Percentiles rank a stretch among this genome's conserved stretches.
Evolutionary conservation across 305 asterid genomes (phyloP).

Genomic region (Solanum hybrid): DNA sequence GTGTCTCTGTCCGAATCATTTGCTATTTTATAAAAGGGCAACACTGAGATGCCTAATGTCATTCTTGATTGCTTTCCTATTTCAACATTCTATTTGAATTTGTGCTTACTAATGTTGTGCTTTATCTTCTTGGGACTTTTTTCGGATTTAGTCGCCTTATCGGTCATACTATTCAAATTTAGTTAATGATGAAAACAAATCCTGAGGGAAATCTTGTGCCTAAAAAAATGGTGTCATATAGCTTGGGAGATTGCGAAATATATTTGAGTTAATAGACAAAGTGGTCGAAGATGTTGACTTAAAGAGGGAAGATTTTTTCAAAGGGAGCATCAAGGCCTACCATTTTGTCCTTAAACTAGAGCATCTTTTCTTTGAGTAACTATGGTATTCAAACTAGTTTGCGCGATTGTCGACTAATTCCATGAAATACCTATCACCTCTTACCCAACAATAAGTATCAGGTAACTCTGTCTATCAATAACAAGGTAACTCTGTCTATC

Average conservation of each 20-base stretch:
- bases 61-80: background rate
- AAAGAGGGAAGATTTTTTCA: background rate
- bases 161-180: background rate
- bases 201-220: background rate
- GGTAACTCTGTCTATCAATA: background rate
- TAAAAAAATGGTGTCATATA: background rate
- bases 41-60: background rate
- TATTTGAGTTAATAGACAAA: background rate
- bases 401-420: background rate
- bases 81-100: background rate
- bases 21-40: background rate
- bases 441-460: background rate
- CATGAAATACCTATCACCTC: background rate
- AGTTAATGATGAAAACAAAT: background rate
- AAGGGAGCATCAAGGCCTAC: background rate
- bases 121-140: too few species aligned
- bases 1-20: background rate
- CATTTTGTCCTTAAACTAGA: background rate
- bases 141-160: background rate
- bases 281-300: background rate
- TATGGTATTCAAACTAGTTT: background rate
- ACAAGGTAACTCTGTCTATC: background rate
- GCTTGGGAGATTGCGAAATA: background rate
- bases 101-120: background rate
- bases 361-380: background rate